phyloP scores from a whole-genome alignment of 2,329 filamentous ascomycete genomes.

The Teratosphaeria epicoccoides region DNA sequence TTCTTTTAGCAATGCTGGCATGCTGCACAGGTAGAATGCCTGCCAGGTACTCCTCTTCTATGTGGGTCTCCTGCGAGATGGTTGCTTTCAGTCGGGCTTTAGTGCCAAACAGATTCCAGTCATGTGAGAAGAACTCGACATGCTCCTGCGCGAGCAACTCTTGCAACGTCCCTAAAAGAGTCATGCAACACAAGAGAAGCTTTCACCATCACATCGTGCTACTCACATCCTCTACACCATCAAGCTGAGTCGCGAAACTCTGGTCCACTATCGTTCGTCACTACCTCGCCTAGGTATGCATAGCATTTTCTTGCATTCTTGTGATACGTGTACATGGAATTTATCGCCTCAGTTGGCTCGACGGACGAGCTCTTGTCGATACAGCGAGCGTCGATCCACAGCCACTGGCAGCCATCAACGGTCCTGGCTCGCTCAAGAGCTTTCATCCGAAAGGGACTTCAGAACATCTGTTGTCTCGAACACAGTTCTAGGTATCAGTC shows the following conservation, averaged over 20 bases:
- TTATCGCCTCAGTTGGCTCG: conserved; percentile 13
- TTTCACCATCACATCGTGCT: not conserved
- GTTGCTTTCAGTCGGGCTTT: not conserved
- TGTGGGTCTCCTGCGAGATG: not conserved
- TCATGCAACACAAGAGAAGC: not conserved
- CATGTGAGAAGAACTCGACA: not conserved
- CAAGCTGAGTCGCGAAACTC: not conserved
- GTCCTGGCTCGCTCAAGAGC: conserved; percentile 5
- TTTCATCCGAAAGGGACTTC: too few species aligned
- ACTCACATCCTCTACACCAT: not conserved
- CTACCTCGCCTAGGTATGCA: not conserved
- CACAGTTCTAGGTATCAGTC: too few species aligned
- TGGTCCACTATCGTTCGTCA: not conserved
- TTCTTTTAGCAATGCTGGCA: not conserved
- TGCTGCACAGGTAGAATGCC: not conserved
- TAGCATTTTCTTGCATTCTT: conserved; percentile 1
- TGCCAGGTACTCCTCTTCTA: not conserved
- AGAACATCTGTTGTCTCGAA: too few species aligned
- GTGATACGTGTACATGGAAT: conserved; percentile 1
- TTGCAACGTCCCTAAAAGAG: conserved; percentile 1
- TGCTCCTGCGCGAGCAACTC: conserved; percentile 1
- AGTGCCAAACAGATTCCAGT: not conserved
- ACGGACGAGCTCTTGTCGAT: conserved; percentile 13
- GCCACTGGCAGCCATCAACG: not conserved
- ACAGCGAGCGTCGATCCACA: conserved; percentile 11